Percentiles rank a stretch among this genome's conserved stretches.
Evolutionary conservation across 352 stramenopile genomes (phyloP).

Genomic region (Phytopythium montanum): DNA sequence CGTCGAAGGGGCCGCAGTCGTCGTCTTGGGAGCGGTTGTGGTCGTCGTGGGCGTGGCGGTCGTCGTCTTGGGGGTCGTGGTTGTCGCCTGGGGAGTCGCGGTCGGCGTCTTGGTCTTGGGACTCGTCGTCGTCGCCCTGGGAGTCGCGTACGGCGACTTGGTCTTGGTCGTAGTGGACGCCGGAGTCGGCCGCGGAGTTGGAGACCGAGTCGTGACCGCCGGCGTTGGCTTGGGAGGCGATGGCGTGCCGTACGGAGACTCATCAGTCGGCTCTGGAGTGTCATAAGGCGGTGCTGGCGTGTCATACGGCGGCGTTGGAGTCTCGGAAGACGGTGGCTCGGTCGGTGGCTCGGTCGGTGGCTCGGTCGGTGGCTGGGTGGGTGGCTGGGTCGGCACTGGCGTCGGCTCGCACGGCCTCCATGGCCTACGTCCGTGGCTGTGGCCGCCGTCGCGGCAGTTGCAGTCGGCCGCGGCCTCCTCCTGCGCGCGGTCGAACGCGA

Average conservation of each 20-base stretch:
- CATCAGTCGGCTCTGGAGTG: conserved; percentile 10
- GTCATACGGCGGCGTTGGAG: neutral
- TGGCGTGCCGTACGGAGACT: conserved; percentile 12
- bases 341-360: conserved; percentile 8
- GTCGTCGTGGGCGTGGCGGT: neutral
- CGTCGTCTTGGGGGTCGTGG: neutral
- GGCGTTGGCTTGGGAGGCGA: conserved; percentile 13
- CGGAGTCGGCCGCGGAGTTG: neutral
- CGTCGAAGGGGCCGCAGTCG: neutral
- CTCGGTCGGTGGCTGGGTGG: neutral
- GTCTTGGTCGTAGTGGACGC: neutral
- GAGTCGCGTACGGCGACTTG: neutral
- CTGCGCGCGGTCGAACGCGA: conserved; percentile 5
- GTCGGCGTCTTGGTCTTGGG: neutral
- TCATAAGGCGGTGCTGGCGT: conserved; percentile 10
- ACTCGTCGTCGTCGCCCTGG: neutral
- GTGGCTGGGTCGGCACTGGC: conserved; percentile 6
- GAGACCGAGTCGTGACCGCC: neutral
- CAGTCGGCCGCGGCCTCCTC: conserved; percentile 9
- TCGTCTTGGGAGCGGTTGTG: neutral
- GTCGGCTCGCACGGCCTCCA: conserved; percentile 9
- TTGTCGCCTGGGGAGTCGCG: neutral
- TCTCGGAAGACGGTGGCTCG: conserved; percentile 16
- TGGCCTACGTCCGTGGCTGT: neutral
- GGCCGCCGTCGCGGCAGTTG: conserved; percentile 2